phyloP scores from a whole-genome alignment of 2,329 filamentous ascomycete species.

The Aspergillus ruber region DNA sequence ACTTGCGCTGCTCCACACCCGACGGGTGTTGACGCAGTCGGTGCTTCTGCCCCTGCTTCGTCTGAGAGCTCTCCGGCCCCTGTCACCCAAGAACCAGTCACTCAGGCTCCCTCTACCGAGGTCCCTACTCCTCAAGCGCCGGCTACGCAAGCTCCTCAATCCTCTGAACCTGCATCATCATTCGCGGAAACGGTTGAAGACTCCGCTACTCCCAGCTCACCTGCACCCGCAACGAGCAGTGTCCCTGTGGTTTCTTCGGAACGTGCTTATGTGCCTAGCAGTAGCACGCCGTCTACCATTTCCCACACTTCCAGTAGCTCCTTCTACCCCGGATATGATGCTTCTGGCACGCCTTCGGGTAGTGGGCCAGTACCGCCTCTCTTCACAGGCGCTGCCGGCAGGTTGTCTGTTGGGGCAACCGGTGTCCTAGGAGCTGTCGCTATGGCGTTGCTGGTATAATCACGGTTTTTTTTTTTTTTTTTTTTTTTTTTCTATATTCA shows the following conservation, averaged over 20 bases:
- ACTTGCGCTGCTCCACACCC: not conserved
- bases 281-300: not conserved
- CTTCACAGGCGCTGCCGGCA: slow-evolving; percentile 19
- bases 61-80: not conserved
- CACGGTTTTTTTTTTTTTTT: too few species aligned
- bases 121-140: not conserved
- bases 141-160: not conserved
- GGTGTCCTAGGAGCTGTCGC: not conserved
- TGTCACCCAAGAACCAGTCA: not conserved
- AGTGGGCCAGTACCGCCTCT: slow-evolving; percentile 10
- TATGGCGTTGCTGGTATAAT: not conserved
- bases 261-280: not conserved
- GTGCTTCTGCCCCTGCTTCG: not conserved
- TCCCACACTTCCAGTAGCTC: too few species aligned
- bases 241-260: not conserved
- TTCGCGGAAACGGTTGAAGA: not conserved
- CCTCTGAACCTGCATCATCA: not conserved
- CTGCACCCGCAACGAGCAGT: not conserved
- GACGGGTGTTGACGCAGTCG: not conserved
- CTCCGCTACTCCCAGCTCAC: too few species aligned
- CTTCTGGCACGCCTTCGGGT: slow-evolving; percentile 2
- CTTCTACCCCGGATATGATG: not conserved
- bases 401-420: slow-evolving; percentile 7
- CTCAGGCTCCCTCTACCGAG: not conserved
- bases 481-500: not conserved